phyloP scores from a whole-genome alignment of 2,329 filamentous ascomycete species.

The Clonostachys solani region DNA sequence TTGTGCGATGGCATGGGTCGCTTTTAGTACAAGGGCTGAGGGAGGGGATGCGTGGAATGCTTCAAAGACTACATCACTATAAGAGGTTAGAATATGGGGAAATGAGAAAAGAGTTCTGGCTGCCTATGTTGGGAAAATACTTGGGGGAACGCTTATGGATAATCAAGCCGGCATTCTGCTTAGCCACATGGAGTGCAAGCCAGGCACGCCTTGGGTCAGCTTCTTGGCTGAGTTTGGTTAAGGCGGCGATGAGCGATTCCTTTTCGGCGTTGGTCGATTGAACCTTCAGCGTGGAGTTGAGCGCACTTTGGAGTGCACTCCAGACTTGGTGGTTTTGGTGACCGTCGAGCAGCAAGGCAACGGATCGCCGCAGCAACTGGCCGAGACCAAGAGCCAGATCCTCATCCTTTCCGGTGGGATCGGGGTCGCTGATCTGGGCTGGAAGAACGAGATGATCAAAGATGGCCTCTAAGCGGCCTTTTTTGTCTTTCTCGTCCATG shows the following conservation, averaged over 20 bases:
- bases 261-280: background rate
- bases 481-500: too few relatives aligned
- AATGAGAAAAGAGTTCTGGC: too few relatives aligned
- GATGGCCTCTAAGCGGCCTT: background rate
- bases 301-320: background rate
- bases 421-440: background rate
- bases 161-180: background rate
- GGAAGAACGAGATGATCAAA: background rate
- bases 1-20: constrained; percentile 47
- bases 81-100: too few relatives aligned
- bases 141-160: background rate
- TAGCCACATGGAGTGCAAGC: background rate
- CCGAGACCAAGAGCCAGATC: background rate
- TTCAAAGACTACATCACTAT: constrained; percentile 36
- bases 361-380: background rate
- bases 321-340: background rate
- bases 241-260: background rate
- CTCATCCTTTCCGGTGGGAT: background rate
- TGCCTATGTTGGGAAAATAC: too few relatives aligned
- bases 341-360: background rate
- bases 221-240: background rate
- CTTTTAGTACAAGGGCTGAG: constrained; percentile 43
- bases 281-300: background rate
- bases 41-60: constrained; percentile 55
- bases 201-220: background rate